Conservation (phyloP, 208 protist species). For the Leishmania gerbilli region DNA sequence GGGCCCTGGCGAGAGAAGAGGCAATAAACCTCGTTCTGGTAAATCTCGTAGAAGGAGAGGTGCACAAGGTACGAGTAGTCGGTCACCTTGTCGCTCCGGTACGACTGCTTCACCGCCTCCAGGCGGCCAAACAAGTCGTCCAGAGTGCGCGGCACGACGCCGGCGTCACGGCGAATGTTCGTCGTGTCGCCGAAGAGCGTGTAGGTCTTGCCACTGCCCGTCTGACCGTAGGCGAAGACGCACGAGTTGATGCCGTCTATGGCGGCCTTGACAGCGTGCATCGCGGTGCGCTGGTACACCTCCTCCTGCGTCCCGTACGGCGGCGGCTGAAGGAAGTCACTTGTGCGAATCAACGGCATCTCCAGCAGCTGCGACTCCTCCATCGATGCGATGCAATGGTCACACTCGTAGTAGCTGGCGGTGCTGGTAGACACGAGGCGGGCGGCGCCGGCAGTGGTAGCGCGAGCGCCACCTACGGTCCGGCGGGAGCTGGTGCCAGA, state of each 20-base stretch:
- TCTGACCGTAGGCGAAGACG: constrained; percentile 16
- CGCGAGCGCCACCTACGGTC: constrained; percentile 15
- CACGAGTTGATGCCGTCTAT: constrained; percentile 85
- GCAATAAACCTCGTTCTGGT: constrained; percentile 79
- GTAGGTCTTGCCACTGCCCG: constrained; percentile 17
- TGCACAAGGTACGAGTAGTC: constrained; percentile 71
- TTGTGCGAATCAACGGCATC: constrained; percentile 69
- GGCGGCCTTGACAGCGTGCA: constrained; percentile 67
- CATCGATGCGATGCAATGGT: constrained; percentile 67
- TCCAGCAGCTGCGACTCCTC: constrained; percentile 48
- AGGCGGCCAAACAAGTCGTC: constrained; percentile 71
- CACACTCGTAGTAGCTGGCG: constrained; percentile 75
- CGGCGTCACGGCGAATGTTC: constrained; percentile 60
- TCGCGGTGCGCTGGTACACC: constrained; percentile 69
- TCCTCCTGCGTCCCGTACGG: constrained; percentile 72
- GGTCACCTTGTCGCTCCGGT: constrained; percentile 33
- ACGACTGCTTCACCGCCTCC: constrained; percentile 38
- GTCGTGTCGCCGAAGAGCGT: constrained; percentile 70
- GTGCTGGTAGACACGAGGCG: constrained; percentile 49
- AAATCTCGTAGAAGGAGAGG: constrained; percentile 83
- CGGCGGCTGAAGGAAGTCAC: constrained; percentile 68
- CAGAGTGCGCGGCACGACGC: constrained; percentile 71
- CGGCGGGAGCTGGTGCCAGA: constrained; percentile 20
- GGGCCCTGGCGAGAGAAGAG: constrained; percentile 72
- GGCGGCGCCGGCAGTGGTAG: background rate